Evolutionary conservation across 2,329 filamentous ascomycete species (phyloP).

Genomic region (Alternaria brassicae): DNA sequence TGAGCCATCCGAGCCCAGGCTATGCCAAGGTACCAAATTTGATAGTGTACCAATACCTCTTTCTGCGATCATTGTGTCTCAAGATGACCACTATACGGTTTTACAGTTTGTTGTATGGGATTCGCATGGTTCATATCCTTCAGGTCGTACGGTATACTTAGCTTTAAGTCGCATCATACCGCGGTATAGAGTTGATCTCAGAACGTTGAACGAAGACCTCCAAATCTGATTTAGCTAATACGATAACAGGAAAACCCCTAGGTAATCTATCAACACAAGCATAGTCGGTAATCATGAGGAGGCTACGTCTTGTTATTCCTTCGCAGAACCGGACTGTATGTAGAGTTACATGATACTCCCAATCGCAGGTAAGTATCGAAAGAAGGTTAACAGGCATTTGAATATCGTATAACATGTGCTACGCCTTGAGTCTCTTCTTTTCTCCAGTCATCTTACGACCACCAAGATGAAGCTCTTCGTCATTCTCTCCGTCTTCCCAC

Average conservation of each 20-base stretch:
- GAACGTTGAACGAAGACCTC: neutral
- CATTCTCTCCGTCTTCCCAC: slow-evolving; percentile 25
- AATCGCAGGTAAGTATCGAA: neutral
- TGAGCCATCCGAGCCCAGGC: neutral
- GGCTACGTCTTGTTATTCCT: neutral
- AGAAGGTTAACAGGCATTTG: neutral
- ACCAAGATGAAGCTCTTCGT: slow-evolving; percentile 37
- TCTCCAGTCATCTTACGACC: neutral
- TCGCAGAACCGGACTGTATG: neutral
- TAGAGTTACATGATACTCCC: neutral
- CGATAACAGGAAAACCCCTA: neutral
- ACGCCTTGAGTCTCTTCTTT: neutral
- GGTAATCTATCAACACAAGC: neutral
- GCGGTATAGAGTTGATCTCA: neutral
- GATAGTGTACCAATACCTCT: neutral
- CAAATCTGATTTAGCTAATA: neutral
- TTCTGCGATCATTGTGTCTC: neutral
- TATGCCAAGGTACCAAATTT: neutral
- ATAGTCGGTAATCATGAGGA: neutral
- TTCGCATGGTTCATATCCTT: neutral
- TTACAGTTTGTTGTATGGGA: neutral
- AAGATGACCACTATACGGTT: neutral
- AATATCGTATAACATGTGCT: neutral
- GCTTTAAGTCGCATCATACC: neutral
- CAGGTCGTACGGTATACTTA: neutral